A percentile compares a stretch with the other conserved stretches of the same genome.
These are phyloP conservation scores for Chytriomyces hyalinus DNA, from an alignment of 192 early-diverging fungal species.

Conservation along the genomic window DNA sequence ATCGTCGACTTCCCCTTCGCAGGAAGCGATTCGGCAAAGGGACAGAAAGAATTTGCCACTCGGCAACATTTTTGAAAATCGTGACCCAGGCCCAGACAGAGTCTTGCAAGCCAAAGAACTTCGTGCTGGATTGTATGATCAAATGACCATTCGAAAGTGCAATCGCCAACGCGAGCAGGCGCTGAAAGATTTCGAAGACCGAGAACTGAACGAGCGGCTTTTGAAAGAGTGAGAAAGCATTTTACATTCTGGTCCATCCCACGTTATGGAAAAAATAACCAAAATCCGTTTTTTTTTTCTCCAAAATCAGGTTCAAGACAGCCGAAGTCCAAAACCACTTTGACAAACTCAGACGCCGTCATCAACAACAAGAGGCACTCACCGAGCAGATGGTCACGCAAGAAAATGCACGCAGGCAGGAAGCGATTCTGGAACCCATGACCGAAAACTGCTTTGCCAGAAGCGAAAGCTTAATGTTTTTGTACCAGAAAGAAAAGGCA, in stretches of 20 bases:
- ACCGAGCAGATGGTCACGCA: conserved; percentile 46
- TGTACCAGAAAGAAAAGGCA: conserved; percentile 59
- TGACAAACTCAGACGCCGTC: conserved; percentile 47
- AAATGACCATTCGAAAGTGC: conserved; percentile 44
- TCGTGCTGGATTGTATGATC: conserved; percentile 43
- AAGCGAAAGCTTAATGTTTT: conserved; percentile 53
- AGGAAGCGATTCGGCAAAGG: conserved; percentile 18
- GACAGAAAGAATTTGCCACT: conserved; percentile 40
- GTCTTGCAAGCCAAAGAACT: conserved; percentile 36
- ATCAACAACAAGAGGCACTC: conserved; percentile 43
- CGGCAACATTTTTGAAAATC: conserved; percentile 54
- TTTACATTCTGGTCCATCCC: conserved; percentile 8
- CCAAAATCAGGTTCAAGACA: conserved; percentile 37
- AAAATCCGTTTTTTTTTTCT: not conserved
- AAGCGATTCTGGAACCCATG: conserved; percentile 31
- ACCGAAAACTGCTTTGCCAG: conserved; percentile 50
- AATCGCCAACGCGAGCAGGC: conserved; percentile 10
- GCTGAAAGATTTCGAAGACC: conserved; percentile 44
- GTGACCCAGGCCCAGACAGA: conserved; percentile 43
- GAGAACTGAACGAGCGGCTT: conserved; percentile 41
- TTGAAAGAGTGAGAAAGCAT: conserved; percentile 42
- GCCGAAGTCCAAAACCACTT: conserved; percentile 49
- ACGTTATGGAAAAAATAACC: not conserved
- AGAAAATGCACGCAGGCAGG: conserved; percentile 10
- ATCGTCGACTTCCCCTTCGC: not conserved